Percentiles rank a stretch among this genome's conserved stretches.
These are phyloP conservation scores for Trametes cubensis DNA, from an alignment of 768 basidiomycete species.

Conservation along the genomic window DNA sequence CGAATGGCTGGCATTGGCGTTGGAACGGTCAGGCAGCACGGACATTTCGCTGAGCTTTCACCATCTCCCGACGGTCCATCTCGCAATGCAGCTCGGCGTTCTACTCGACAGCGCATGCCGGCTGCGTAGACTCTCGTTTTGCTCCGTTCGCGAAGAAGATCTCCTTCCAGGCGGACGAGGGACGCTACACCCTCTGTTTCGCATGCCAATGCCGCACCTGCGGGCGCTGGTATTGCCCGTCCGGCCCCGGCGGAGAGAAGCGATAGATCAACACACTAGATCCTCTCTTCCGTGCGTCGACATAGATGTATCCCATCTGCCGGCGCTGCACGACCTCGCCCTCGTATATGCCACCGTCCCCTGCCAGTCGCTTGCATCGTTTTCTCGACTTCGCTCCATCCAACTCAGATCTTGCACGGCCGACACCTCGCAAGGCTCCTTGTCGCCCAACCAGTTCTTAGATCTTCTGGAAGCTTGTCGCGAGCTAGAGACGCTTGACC, in stretches of 20 bases:
- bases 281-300: too few relatives aligned
- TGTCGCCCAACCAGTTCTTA: neutral
- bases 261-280: too few relatives aligned
- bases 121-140: neutral
- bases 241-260: too few relatives aligned
- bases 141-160: neutral
- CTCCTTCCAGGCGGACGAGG: too few relatives aligned
- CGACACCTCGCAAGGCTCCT: neutral
- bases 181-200: too few relatives aligned
- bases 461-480: neutral
- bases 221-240: too few relatives aligned
- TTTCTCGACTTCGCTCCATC: neutral
- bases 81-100: neutral
- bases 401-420: neutral
- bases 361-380: too few relatives aligned
- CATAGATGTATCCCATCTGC: too few relatives aligned
- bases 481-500: neutral
- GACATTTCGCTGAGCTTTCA: neutral
- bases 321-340: too few relatives aligned
- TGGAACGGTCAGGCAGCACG: neutral
- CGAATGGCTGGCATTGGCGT: neutral
- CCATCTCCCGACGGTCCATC: neutral
- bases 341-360: too few relatives aligned
- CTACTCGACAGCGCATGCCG: neutral
- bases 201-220: too few relatives aligned